phyloP scores from a whole-genome alignment of 768 basidiomycete genomes.

The Boletus patriciae region DNA sequence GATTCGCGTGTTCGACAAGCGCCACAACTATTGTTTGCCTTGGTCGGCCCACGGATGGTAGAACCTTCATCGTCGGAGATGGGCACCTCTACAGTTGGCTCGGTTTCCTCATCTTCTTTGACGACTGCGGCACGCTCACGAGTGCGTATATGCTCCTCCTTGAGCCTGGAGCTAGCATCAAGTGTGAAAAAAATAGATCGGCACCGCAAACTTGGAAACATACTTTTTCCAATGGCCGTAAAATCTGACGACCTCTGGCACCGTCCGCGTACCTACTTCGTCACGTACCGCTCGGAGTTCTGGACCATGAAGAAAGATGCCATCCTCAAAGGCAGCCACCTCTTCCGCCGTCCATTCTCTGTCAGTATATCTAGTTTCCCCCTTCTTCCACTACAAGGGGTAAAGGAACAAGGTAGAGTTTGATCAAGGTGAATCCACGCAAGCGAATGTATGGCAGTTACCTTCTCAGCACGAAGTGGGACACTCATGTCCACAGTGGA shows the following conservation, averaged over 20 bases:
- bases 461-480: conserved; percentile 62
- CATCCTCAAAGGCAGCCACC: conserved; percentile 72
- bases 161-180: conserved; percentile 54
- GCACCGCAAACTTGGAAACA: conserved; percentile 10
- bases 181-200: conserved; percentile 11
- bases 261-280: conserved; percentile 65
- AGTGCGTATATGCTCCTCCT: conserved; percentile 63
- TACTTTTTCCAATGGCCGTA: conserved; percentile 89
- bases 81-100: conserved; percentile 32
- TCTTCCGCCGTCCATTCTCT: conserved; percentile 71
- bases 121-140: conserved; percentile 37
- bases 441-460: conserved; percentile 31
- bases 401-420: conserved; percentile 4
- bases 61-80: conserved; percentile 75
- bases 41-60: conserved; percentile 56
- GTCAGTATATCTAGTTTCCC: conserved; percentile 66
- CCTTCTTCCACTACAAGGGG: conserved; percentile 64
- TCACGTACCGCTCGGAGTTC: conserved; percentile 78
- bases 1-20: conserved; percentile 84
- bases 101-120: conserved; percentile 27
- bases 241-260: conserved; percentile 79
- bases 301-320: conserved; percentile 67
- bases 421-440: conserved; percentile 10
- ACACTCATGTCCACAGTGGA: conserved; percentile 64
- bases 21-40: conserved; percentile 63